Conservation (phyloP, 805 yeast genomes). For the Pichia rugopelliculosa region DNA sequence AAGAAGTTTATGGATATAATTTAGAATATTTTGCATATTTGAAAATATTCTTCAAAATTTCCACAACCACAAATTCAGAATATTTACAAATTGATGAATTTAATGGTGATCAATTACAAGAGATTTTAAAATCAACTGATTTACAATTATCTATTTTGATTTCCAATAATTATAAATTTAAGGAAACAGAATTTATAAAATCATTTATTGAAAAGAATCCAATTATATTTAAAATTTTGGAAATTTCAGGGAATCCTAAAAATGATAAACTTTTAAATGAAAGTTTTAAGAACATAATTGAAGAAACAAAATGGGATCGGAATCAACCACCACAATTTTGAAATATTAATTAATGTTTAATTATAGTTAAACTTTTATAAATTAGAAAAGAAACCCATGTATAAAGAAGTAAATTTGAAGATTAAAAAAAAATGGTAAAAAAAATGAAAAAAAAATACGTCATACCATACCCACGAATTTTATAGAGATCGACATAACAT, state of each 20-base stretch:
- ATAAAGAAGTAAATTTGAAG: no score
- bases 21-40: constrained; percentile 1
- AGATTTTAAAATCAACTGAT: not conserved
- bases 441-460: no score
- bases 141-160: not conserved
- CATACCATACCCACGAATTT: no score
- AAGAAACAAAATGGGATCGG: not conserved
- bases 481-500: no score
- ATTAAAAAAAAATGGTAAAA: no score
- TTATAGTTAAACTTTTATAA: no score
- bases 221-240: not conserved
- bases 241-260: not conserved
- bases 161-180: not conserved
- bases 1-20: not conserved
- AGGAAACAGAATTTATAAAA: not conserved
- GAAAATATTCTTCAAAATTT: not conserved
- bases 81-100: not conserved
- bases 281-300: not conserved
- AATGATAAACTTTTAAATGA: not conserved
- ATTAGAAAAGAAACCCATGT: no score
- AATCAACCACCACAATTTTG: not conserved
- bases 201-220: not conserved
- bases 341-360: no score
- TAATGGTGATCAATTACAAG: not conserved
- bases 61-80: not conserved